Evolutionary conservation across 306 rosid species (phyloP), one percentile per base, ranked within the genome.

Genomic region (Dalbergia oliveri): DNA sequence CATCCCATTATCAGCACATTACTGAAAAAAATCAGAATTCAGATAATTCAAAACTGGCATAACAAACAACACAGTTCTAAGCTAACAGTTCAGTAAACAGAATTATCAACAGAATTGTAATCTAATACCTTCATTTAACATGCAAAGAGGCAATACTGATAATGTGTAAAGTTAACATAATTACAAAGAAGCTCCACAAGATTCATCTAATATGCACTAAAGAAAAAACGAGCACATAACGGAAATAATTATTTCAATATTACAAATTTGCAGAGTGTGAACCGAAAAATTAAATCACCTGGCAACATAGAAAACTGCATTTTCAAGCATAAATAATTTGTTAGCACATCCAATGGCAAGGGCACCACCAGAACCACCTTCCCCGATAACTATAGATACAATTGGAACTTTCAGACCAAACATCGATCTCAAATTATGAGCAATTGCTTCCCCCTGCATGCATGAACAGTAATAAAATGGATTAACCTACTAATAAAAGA

Each of bases 311-410:
- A 93, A 95, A 81, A 95, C 98, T 67, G 98, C 89, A 91, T 93
- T 95, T 84, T 95, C 99, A 81, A 95, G 99, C 99, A 95, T 93
- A 53, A 95, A 83, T 86, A 95, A 79, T 83, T 89, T 95, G 87
- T 93, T 95, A 66, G 90, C 99, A 88, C 99, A 95, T 64, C 94
- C 99, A 70, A 95, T 95, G 79, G 98, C 99, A 71, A 95, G 98
- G 59, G 99, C 99, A 82, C 99, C 99, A 70, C 99, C 99, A 74
- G 99, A 95, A 65, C 99, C 99, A 73, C 99, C 99, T 92, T 95
- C 99, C 66, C 99, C 99, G 56, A 95, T 91, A 86, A 95, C 97
- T 54, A 95, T 91, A 44, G 98, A 91, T 59, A 95, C 33, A 73
- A 95, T 50, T 31, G 99, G 99, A 78, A 95, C 98, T 88, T 93